Base-by-base conservation (phyloP, 1,284 basidiomycete genomes). In the Cryptococcus deneoformans region DNA sequence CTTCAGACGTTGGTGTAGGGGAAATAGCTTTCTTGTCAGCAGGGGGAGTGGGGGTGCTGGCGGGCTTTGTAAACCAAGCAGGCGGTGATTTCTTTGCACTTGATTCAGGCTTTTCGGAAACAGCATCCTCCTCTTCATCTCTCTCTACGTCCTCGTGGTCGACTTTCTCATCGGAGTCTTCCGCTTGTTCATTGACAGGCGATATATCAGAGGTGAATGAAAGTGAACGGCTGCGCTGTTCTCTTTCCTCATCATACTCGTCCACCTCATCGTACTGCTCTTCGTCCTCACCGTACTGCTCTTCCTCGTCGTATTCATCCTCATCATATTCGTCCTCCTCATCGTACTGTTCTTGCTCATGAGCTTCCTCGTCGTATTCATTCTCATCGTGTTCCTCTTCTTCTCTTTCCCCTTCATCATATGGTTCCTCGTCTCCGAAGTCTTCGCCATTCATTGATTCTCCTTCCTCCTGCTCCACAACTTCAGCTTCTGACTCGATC, bases 31-130 rank as follows among this genome's bases (percentile, higher is more conserved):
- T 20, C 20, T 20, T 20, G 20, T 20, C 20, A 20, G 20, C 20
- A 20, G 20, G 20, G 5, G 20, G 20, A 20, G 20, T 20, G 20
- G 20, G 16, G 16, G 57, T 48, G 36, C 6, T 9, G 52, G 48
- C 24, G 58, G 56, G 47, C 43, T 44, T 14, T 9, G 59, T 61
- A 42, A 66, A 71, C 69, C 68, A 71, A 16, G 62, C 50, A 14
- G 73, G 69, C 14, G 72, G 72, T 9, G 71, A 75, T 49, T 67
- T 68, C 2, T 38, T 53, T 8, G 39, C 38, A 12, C 29, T 39
- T 10, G 35, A 16, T 14, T 49, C 46, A 40, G 20, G 24, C 34
- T 48, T 48, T 12, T 35, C 47, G 20, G 47, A 24, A 34, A 20
- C 20, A 20, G 20, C 20, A 20, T 20, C 20, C 20, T 20, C 29